Percentiles rank a stretch among this genome's conserved stretches.
phyloP scores from a whole-genome alignment of 495 filamentous ascomycete genomes.

The Astrothelium subdiscretum region DNA sequence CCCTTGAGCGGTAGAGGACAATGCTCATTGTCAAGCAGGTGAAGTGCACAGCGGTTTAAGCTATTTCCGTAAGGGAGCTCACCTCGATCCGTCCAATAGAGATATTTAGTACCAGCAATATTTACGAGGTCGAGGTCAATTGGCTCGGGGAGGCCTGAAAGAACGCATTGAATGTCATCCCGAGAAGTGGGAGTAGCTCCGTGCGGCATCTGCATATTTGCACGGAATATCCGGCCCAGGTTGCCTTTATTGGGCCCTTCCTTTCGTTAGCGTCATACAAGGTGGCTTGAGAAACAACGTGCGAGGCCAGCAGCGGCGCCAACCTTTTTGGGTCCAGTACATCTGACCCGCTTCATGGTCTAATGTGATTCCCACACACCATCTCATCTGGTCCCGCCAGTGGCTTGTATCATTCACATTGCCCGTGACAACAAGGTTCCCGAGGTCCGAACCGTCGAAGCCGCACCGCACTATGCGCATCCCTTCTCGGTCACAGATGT shows the following conservation, averaged over 20 bases:
- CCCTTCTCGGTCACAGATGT: constrained; percentile 42
- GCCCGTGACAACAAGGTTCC: constrained; percentile 32
- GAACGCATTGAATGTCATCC: constrained; percentile 34
- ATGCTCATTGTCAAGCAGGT: too few species aligned
- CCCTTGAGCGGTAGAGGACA: constrained; percentile 31
- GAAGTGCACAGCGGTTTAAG: too few species aligned
- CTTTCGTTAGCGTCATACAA: too few species aligned
- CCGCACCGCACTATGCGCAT: constrained; percentile 35
- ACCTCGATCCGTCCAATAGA: constrained; percentile 48
- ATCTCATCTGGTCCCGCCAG: constrained; percentile 27
- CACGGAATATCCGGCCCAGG: constrained; percentile 38
- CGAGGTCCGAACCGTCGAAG: constrained; percentile 35
- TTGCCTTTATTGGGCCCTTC: constrained; percentile 34
- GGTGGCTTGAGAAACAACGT: too few species aligned
- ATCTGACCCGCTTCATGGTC: constrained; percentile 28
- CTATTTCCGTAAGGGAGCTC: constrained; percentile 39
- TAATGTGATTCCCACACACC: constrained; percentile 44
- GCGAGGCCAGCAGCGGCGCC: too few species aligned
- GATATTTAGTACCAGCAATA: constrained; percentile 17
- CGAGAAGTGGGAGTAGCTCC: constrained; percentile 21
- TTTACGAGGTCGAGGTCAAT: constrained; percentile 43
- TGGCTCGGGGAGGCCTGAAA: constrained; percentile 38
- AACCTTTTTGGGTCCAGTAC: constrained; percentile 52
- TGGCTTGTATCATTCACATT: constrained; percentile 9
- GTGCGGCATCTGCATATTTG: constrained; percentile 27